Percentiles rank a stretch among this genome's conserved stretches.
phyloP scores from a whole-genome alignment of 2,329 filamentous ascomycete genomes.

The Hymenotorrendiella dingleyae region DNA sequence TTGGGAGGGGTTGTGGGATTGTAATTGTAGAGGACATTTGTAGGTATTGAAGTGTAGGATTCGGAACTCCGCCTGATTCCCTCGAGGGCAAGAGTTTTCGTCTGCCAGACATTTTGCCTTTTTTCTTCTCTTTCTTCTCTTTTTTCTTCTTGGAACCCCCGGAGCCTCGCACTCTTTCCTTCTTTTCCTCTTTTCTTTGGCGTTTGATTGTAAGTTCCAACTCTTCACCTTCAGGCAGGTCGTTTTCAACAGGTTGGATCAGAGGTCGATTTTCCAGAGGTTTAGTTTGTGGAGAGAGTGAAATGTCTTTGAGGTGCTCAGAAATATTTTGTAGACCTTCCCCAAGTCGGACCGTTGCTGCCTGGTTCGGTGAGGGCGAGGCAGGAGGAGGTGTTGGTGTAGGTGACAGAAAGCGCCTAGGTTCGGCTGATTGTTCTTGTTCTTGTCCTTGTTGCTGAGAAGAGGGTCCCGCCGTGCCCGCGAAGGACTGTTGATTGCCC shows the following conservation, averaged over 20 bases:
- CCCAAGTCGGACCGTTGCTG: background rate
- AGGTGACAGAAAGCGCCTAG: too few relatives aligned
- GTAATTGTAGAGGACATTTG: conserved; percentile 47
- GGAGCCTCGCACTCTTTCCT: background rate
- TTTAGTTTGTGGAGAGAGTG: background rate
- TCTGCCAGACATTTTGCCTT: background rate
- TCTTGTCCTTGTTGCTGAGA: too few relatives aligned
- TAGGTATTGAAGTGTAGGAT: conserved; percentile 56
- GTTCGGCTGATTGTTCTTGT: too few relatives aligned
- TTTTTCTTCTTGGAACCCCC: too few relatives aligned
- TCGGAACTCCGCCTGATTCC: conserved; percentile 41
- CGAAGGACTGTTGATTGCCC: too few relatives aligned
- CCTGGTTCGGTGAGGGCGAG: too few relatives aligned
- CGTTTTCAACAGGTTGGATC: too few relatives aligned
- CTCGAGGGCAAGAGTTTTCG: conserved; percentile 15
- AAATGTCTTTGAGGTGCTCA: background rate
- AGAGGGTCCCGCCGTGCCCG: too few relatives aligned
- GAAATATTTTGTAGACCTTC: background rate
- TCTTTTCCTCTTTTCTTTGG: background rate
- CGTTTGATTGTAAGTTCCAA: too few relatives aligned
- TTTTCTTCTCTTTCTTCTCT: background rate
- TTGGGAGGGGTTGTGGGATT: conserved; percentile 35
- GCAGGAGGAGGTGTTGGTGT: too few relatives aligned
- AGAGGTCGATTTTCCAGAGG: too few relatives aligned
- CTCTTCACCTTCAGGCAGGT: too few relatives aligned